Conservation (phyloP, 495 filamentous ascomycete genomes). For the Echria macrotheca region DNA sequence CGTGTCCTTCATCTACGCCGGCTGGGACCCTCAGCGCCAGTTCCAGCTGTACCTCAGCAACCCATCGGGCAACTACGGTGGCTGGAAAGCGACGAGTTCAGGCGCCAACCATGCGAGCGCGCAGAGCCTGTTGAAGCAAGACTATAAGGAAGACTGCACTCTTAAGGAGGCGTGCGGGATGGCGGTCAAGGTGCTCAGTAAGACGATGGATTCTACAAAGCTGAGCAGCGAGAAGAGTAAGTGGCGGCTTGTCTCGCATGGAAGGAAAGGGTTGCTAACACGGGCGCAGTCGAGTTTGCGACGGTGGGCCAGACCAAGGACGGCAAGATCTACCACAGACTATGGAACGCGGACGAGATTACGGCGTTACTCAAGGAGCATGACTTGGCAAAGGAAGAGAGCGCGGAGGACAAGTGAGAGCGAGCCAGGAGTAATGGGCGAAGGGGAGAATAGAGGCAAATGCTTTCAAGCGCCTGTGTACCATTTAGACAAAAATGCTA, state of each 20-base stretch:
- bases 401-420: conserved; percentile 59
- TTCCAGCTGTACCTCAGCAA: conserved; percentile 99
- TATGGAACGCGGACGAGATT: conserved; percentile 98
- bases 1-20: conserved; percentile 99
- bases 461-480: conserved; percentile 25
- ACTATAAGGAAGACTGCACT: conserved; percentile 96
- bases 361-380: conserved; percentile 90
- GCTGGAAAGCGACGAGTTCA: conserved; percentile 97
- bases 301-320: conserved; percentile 93
- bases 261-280: conserved; percentile 12
- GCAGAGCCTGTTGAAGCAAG: conserved; percentile 96
- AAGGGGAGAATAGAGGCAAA: neutral
- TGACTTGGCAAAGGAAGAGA: conserved; percentile 83
- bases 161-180: conserved; percentile 94
- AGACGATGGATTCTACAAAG: conserved; percentile 99
- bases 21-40: conserved; percentile 88
- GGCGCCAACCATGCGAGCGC: conserved; percentile 98
- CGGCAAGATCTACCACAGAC: conserved; percentile 93
- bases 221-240: conserved; percentile 97
- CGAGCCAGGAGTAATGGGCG: neutral
- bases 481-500: conserved; percentile 19
- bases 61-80: conserved; percentile 98
- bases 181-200: conserved; percentile 98
- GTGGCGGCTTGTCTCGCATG: conserved; percentile 3
- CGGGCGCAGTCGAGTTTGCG: conserved; percentile 81